Evolutionary conservation across 768 basidiomycete genomes (phyloP).

Genomic region (Mycena chlorophos): DNA sequence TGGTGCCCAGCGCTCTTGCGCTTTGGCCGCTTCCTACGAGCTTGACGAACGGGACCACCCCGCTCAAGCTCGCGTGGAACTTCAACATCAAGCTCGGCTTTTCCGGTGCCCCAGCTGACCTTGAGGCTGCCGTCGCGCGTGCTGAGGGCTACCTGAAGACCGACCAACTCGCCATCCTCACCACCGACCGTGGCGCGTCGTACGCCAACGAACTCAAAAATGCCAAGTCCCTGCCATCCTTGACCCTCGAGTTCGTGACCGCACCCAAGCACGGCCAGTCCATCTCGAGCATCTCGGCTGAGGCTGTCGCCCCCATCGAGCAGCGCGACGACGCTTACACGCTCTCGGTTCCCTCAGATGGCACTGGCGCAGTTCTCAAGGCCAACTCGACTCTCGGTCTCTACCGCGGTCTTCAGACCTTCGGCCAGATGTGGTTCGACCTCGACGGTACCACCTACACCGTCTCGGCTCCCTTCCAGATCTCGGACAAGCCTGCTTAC

Average conservation of each 20-base stretch:
- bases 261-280: constrained; percentile 8
- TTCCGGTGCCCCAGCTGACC: constrained; percentile 30
- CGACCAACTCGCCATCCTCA: constrained; percentile 44
- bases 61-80: constrained; percentile 10
- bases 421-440: constrained; percentile 43
- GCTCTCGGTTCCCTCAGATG: constrained; percentile 41
- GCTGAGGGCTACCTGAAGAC: constrained; percentile 33
- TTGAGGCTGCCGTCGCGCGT: constrained; percentile 39
- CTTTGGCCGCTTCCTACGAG: constrained; percentile 23
- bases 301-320: constrained; percentile 38
- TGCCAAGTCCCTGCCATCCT: constrained; percentile 33
- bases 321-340: constrained; percentile 46
- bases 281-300: constrained; percentile 35
- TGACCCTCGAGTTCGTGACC: constrained; percentile 33
- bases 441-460: constrained; percentile 36
- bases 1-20: constrained; percentile 17
- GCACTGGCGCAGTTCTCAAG: constrained; percentile 37
- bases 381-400: constrained; percentile 50
- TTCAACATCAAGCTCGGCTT: constrained; percentile 16
- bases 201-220: constrained; percentile 30
- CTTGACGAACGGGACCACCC: constrained; percentile 14
- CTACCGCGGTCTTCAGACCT: constrained; percentile 52
- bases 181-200: constrained; percentile 41
- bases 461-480: constrained; percentile 38
- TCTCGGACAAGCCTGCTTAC: constrained; percentile 46